Evolutionary conservation across 2,329 filamentous ascomycete species (phyloP), one percentile per base, ranked within the genome.

Genomic region (Diaporthe sp.): DNA sequence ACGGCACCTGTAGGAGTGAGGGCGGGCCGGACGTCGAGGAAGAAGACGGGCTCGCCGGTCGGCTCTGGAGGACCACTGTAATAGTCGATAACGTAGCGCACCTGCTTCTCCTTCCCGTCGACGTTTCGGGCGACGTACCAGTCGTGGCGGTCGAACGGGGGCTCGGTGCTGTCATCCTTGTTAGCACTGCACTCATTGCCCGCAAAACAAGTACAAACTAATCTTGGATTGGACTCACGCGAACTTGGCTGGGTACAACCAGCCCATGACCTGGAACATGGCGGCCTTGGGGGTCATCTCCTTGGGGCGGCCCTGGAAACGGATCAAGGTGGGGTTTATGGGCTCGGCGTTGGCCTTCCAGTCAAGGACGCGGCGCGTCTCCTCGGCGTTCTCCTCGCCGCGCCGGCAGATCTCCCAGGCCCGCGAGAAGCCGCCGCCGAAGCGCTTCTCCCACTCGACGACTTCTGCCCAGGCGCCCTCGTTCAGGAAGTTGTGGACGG

Each of bases 401-500:
- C 90, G 90, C 76, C 89, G 90, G 84, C 94, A 97, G 75, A 93
- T 89, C 78, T 92, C 88, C 92, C 93, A 96, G 55, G 94, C 95
- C 62, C 90, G 88, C 76, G 84, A 86, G 34, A 98, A 84, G 0
- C 97, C 97, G 46, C 89, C 89, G 28, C 90, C 88, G 82, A 98
- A 99, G 72, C 96, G 91, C 74, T 92, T 90, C 87, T 99, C 97
- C 96, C 96, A 98, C 57, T 94, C 94, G 78, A 97, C 90, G 81
- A 99, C 98, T 88, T 99, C 97, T 25, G 91, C 90, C 97, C 97
- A 99, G 10, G 97, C 97, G 78, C 97, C 97, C 84, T 99, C 97
- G 83, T 99, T 99, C 75, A 99, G 85, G 81, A 98, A 98, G 85
- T 99, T 99, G 88, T 99, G 97, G 15, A 98, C 95, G 0, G 95